These are phyloP conservation scores for Monilinia vaccinii-corymbosi DNA, from an alignment of 2,329 filamentous ascomycete species.

Conservation along the genomic window DNA sequence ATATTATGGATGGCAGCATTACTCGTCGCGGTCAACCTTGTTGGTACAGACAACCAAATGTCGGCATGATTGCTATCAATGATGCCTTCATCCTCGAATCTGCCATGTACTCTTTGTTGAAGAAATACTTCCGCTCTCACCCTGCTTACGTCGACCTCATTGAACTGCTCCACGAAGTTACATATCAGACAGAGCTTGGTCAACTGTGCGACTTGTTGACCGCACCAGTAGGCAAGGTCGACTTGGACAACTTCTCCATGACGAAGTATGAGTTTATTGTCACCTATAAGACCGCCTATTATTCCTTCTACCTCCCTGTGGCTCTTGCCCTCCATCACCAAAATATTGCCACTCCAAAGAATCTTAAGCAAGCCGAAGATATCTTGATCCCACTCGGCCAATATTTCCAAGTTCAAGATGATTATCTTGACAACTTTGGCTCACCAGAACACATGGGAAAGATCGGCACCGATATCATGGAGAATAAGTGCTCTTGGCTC, in stretches of 20 bases:
- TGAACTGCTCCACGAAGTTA: conserved; percentile 93
- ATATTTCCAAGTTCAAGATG: conserved; percentile 99
- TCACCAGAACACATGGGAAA: conserved; percentile 90
- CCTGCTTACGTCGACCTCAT: conserved; percentile 82
- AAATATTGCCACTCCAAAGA: conserved; percentile 74
- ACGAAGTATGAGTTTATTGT: conserved; percentile 97
- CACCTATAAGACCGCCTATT: conserved; percentile 99
- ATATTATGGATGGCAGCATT: conserved; percentile 96
- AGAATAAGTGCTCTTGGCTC: conserved; percentile 99
- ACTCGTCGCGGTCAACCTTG: conserved; percentile 90
- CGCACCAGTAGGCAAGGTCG: conserved; percentile 84
- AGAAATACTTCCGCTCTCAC: conserved; percentile 86
- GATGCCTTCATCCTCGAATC: conserved; percentile 94
- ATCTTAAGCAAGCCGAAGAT: conserved; percentile 79
- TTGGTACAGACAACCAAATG: conserved; percentile 86
- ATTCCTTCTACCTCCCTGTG: conserved; percentile 97
- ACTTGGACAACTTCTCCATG: conserved; percentile 91
- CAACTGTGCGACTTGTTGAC: conserved; percentile 93
- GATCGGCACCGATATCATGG: conserved; percentile 97
- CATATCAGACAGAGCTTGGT: conserved; percentile 90
- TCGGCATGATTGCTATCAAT: conserved; percentile 97
- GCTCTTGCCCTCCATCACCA: conserved; percentile 82
- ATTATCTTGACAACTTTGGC: conserved; percentile 97
- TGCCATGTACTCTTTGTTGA: conserved; percentile 81
- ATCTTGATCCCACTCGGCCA: conserved; percentile 96